Evolutionary conservation across 495 filamentous ascomycete species (phyloP).

Genomic region (Talaromyces trachyspermus): DNA sequence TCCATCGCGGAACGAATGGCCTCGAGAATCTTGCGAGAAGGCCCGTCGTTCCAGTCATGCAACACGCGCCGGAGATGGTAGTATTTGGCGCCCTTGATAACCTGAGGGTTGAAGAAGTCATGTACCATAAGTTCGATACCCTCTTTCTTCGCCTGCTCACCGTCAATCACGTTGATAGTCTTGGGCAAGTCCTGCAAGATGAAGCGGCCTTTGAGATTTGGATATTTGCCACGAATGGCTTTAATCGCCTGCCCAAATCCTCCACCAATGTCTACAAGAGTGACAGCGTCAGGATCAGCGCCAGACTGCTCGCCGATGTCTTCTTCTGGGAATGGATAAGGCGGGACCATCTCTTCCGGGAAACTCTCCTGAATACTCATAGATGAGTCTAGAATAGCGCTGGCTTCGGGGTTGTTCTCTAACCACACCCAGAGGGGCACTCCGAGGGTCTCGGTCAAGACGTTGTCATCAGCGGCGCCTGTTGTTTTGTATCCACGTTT

Average conservation of each 20-base stretch:
- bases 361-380: too few relatives aligned
- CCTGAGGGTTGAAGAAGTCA: neutral
- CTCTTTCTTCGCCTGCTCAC: neutral
- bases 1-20: slow-evolving; percentile 30
- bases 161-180: neutral
- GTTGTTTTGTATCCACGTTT: too few relatives aligned
- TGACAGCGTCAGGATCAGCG: too few relatives aligned
- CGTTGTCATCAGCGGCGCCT: too few relatives aligned
- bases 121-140: neutral
- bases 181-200: slow-evolving; percentile 19
- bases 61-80: slow-evolving; percentile 43
- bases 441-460: too few relatives aligned
- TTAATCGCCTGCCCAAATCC: slow-evolving; percentile 14
- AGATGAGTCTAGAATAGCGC: too few relatives aligned
- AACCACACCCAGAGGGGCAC: too few relatives aligned
- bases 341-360: too few relatives aligned
- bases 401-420: too few relatives aligned
- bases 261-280: slow-evolving; percentile 21
- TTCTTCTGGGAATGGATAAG: too few relatives aligned
- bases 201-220: slow-evolving; percentile 13
- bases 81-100: slow-evolving; percentile 27
- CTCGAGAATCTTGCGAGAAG: slow-evolving; percentile 26
- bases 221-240: slow-evolving; percentile 18
- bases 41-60: slow-evolving; percentile 43
- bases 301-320: too few relatives aligned